Base-by-base conservation (phyloP, 2,329 filamentous ascomycete genomes). In the Huntiella moniliformis region DNA sequence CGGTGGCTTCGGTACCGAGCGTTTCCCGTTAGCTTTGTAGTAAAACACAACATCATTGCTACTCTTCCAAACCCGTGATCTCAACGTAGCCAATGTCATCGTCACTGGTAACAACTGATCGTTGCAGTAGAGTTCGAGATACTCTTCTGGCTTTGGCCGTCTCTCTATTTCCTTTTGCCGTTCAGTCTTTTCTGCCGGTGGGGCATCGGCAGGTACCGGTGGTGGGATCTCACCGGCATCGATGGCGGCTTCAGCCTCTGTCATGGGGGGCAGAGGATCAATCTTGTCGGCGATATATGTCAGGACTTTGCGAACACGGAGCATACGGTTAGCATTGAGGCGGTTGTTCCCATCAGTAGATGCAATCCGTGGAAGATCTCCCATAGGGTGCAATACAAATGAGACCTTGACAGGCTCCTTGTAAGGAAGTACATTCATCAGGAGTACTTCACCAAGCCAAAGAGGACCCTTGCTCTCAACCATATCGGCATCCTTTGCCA, bases 351-450 rank as follows among this genome's bases (percentile, higher is more conserved):
- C 80, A 56, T 93, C 86, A 3, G 75, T 62, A 17, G 77, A 73
- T 31, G 80, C 74, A 42, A 95, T 80, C 46, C 71, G 72, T 1
- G 86, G 85, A 44, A 96, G 65, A 53, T 84, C 79, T 54, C 82
- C 71, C 64, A 74, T 86, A 0, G 91, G 87, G 54, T 91, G 76
- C 17, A 98, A 68, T 12, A 94, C 73, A 56, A 98, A 98, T 3
- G 84, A 87, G n/a, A 96, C 79, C 67, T 98, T 98, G 54, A 88
- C 75, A 1, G 87, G 78, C n/a, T 96, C 91, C 64, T 96, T 96
- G 49, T 70, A 63, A 0, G 86, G 84, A 6, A 84, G 74, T 57
- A 75, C 71, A 58, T 95, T 95, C 67, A 85, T 58, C 40, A 98
- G 66, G 11, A 98, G 67, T 33, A 94, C 73, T 52, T 96, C 87